Evolutionary conservation across 805 yeast species (phyloP).

Genomic region (Ogataea methylovora): DNA sequence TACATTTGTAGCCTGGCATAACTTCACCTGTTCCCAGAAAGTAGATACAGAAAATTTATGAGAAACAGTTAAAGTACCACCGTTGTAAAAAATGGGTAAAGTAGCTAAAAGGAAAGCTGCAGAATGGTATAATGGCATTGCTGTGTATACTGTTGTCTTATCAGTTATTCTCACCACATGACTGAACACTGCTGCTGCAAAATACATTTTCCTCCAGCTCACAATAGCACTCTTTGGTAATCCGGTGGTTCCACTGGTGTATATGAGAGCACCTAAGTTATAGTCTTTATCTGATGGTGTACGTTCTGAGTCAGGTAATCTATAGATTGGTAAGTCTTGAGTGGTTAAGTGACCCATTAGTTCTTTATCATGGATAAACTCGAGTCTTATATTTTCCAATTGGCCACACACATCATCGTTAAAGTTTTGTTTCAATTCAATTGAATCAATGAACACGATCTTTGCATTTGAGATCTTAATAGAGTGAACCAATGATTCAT

Average conservation of each 20-base stretch:
- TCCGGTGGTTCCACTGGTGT: conserved; percentile 94
- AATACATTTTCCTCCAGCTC: conserved; percentile 79
- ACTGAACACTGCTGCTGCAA: conserved; percentile 68
- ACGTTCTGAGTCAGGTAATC: conserved; percentile 52
- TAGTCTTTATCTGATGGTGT: conserved; percentile 50
- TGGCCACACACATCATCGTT: conserved; percentile 1
- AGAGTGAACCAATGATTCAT: conserved; percentile 73
- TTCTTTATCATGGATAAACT: conserved; percentile 45
- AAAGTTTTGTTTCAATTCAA: conserved; percentile 6
- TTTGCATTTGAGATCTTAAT: conserved; percentile 57
- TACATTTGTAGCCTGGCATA: conserved; percentile 66
- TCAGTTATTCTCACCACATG: conserved; percentile 53
- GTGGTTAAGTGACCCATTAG: conserved; percentile 21
- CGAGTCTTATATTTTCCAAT: conserved; percentile 26
- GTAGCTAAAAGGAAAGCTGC: conserved; percentile 87
- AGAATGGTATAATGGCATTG: conserved; percentile 94
- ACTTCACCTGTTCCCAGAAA: conserved; percentile 83
- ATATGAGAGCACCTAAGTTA: conserved; percentile 65
- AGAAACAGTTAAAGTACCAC: conserved; percentile 72
- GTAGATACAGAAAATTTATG: conserved; percentile 76
- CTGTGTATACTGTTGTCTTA: conserved; percentile 62
- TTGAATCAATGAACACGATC: conserved; percentile 59
- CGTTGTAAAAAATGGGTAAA: conserved; percentile 49
- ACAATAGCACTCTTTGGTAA: conserved; percentile 87
- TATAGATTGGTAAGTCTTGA: conserved; percentile 40